Conservation (phyloP, 495 filamentous ascomycete species). For the Hyphodiscus hymeniophilus region DNA sequence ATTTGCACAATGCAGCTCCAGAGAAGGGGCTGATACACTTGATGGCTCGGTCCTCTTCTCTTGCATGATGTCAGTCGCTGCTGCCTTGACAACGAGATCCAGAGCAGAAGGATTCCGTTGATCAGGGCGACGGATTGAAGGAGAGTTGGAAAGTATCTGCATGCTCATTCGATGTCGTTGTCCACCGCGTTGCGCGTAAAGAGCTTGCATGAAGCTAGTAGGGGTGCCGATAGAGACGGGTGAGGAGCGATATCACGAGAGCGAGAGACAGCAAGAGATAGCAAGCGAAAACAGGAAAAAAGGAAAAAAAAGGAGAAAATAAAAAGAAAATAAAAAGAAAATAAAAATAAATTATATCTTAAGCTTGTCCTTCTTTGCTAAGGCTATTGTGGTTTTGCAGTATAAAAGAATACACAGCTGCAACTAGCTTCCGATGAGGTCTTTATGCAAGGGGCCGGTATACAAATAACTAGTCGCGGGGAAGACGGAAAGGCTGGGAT, state of each 20-base stretch:
- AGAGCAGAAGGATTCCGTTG: neutral
- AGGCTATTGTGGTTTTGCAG: no score
- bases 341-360: no score
- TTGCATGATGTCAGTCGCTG: constrained; percentile 4
- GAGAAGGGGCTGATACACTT: neutral
- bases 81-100: neutral
- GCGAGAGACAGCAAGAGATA: neutral
- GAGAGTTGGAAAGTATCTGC: constrained; percentile 1
- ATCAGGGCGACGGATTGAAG: neutral
- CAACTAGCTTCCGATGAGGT: no score
- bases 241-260: neutral
- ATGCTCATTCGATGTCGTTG: constrained; percentile 4
- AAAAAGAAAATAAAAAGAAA: no score
- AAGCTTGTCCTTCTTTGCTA: no score
- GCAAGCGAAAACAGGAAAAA: no score
- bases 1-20: constrained; percentile 5
- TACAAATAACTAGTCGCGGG: no score
- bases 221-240: neutral
- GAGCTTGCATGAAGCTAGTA: constrained; percentile 14
- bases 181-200: constrained; percentile 9
- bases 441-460: no score
- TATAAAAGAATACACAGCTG: no score
- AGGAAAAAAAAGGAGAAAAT: no score
- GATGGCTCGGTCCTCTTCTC: neutral
- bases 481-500: no score